These are phyloP conservation scores for Eimeria sp. DNA, from an alignment of 169 alveolate species.

Conservation along the genomic window DNA sequence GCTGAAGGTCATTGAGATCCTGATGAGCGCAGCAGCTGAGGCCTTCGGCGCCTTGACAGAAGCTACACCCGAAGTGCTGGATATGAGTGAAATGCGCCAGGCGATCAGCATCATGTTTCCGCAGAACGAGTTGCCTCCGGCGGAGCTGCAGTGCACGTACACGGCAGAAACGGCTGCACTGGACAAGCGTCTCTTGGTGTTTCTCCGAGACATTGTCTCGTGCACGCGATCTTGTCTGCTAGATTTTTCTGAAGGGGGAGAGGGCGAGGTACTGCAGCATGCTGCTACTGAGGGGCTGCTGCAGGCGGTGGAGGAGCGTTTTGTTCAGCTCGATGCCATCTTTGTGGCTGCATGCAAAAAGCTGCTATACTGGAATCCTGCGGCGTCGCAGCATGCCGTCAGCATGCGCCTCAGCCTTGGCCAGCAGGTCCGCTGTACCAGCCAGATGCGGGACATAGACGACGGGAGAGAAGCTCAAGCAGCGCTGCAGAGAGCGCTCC, in stretches of 20 bases:
- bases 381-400: slow-evolving; percentile 65
- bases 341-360: slow-evolving; percentile 77
- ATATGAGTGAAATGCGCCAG: slow-evolving; percentile 77
- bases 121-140: slow-evolving; percentile 75
- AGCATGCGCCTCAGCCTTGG: slow-evolving; percentile 76
- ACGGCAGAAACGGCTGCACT: slow-evolving; percentile 59
- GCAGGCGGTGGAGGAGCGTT: background rate
- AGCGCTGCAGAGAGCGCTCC: slow-evolving; percentile 51
- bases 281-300: background rate
- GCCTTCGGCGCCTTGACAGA: slow-evolving; percentile 45
- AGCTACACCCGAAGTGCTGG: slow-evolving; percentile 74
- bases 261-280: slow-evolving; percentile 9
- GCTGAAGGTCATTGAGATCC: slow-evolving; percentile 29
- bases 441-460: slow-evolving; percentile 72
- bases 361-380: slow-evolving; percentile 75
- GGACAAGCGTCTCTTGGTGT: slow-evolving; percentile 64
- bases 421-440: slow-evolving; percentile 78
- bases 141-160: slow-evolving; percentile 70
- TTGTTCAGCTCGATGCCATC: slow-evolving; percentile 27
- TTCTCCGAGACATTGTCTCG: slow-evolving; percentile 48
- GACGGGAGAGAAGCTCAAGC: slow-evolving; percentile 67
- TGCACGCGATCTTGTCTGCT: slow-evolving; percentile 32
- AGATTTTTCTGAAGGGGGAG: slow-evolving; percentile 20
- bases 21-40: slow-evolving; percentile 25
- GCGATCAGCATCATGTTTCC: slow-evolving; percentile 79